A percentile compares a stretch with the other conserved stretches of the same genome.
Conservation (phyloP, 345 rosid genomes). For the Brassica cretica region DNA sequence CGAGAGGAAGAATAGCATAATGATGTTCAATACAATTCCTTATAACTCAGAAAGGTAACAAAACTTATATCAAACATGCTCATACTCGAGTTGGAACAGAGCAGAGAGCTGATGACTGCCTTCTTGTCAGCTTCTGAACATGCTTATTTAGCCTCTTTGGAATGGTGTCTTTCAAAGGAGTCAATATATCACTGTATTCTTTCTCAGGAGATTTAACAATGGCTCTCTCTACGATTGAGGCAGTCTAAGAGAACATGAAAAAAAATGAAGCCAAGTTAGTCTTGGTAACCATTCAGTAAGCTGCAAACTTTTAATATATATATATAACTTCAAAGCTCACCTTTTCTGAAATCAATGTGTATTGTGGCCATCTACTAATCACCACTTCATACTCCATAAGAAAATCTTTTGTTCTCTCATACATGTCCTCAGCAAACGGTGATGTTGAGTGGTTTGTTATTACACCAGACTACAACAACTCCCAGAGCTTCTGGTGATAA, state of each 20-base stretch:
- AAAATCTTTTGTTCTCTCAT: conserved; percentile 70
- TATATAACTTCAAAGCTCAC: conserved; percentile 45
- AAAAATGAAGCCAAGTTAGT: conserved; percentile 27
- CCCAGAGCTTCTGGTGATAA: too few species aligned
- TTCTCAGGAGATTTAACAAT: conserved; percentile 82
- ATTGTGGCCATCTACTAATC: conserved; percentile 92
- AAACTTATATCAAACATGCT: not conserved
- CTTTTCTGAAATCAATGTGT: conserved; percentile 77
- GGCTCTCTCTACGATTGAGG: conserved; percentile 77
- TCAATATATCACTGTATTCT: conserved; percentile 79
- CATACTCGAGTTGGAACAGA: conserved; percentile 73
- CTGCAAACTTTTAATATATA: not conserved
- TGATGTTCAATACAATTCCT: not conserved
- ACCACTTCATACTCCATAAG: conserved; percentile 78
- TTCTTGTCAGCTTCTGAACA: conserved; percentile 89
- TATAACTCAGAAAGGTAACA: not conserved
- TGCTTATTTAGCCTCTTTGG: conserved; percentile 88
- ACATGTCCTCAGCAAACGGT: conserved; percentile 94
- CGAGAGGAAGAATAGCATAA: not conserved
- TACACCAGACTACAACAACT: conserved; percentile 54
- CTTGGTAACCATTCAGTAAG: not conserved
- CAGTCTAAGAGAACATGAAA: conserved; percentile 51
- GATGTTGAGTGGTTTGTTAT: conserved; percentile 83
- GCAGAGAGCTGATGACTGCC: conserved; percentile 74
- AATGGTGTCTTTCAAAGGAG: conserved; percentile 86